Evolutionary conservation across 2,329 filamentous ascomycete species (phyloP), one percentile per base, ranked within the genome.

Genomic region (Botrytis fragariae): DNA sequence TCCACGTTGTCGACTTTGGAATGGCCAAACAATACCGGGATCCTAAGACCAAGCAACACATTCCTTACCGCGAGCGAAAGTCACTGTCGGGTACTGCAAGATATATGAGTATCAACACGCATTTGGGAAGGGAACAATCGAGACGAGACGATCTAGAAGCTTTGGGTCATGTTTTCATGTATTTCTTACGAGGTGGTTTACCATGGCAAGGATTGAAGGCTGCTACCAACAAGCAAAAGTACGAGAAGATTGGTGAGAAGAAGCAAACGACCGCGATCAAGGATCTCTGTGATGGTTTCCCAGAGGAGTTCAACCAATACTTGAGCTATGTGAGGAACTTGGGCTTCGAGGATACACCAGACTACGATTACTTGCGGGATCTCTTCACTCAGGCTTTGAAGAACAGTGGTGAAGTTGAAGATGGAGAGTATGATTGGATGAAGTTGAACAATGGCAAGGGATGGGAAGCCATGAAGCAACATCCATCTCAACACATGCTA

Each of bases 31-130:
- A 98, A 83, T 99, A 98, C 84, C 92, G 96, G 79, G 96, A 99
- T 80, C 96, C 96, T 73, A 98, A 98, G 87, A 97, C 96, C 54
- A 98, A 98, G 85, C 96, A 98, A 83, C 96, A 99, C 84, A 98
- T 98, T 78, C 95, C 96, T 20, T 98, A 98, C 83, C 90, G 96
- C 80, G 96, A 98, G 85, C 90, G 96, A 80, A 99, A 99, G 85
- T 97, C 95, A 8, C 86, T 99, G 74, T 98, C 95, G 6, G 96
- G 96, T 76, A 99, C 96, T 73, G 96, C 96, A 76, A 90, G 96
- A 82, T 99, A 99, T 84, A 98, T 98, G 96, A 97, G 94, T 85
- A 98, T 99, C 89, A 99, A 99, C 85, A 99, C 96, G 73, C 96
- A 99, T 87, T 85, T 98, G 77, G 96, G 96, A 71, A 91, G 96